These are phyloP conservation scores for Fusarium tuaranense DNA, from an alignment of 2,329 filamentous ascomycete species.

Conservation along the genomic window DNA sequence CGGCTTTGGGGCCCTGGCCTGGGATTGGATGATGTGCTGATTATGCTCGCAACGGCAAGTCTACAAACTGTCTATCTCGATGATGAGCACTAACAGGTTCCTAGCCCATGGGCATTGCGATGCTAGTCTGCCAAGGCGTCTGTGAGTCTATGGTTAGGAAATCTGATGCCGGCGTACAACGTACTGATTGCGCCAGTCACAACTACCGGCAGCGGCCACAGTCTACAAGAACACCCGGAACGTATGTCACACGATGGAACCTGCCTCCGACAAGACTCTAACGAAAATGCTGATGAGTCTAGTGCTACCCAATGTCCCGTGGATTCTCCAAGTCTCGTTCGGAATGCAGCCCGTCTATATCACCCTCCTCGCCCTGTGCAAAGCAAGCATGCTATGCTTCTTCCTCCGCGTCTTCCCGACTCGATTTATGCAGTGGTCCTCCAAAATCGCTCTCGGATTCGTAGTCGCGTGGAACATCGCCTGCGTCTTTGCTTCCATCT, in stretches of 20 bases:
- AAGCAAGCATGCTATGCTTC: not conserved
- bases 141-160: not conserved
- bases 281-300: not conserved
- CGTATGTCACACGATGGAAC: not conserved
- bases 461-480: not conserved
- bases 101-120: not conserved
- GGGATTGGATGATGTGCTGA: not conserved
- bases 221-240: not conserved
- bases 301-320: not conserved
- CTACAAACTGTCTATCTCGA: not conserved
- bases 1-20: not conserved
- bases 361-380: not conserved
- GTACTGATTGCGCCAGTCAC: not conserved
- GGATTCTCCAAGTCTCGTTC: not conserved
- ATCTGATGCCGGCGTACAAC: not conserved
- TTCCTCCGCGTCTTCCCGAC: not conserved
- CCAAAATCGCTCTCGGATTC: not conserved
- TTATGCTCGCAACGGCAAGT: not conserved
- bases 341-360: not conserved
- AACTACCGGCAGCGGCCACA: not conserved
- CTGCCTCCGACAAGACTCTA: too few relatives aligned
- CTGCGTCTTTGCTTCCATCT: not conserved
- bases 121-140: not conserved
- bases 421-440: not conserved
- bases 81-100: not conserved